Conservation (phyloP, 331 rosid genomes). For the Pyrus hybrid region DNA sequence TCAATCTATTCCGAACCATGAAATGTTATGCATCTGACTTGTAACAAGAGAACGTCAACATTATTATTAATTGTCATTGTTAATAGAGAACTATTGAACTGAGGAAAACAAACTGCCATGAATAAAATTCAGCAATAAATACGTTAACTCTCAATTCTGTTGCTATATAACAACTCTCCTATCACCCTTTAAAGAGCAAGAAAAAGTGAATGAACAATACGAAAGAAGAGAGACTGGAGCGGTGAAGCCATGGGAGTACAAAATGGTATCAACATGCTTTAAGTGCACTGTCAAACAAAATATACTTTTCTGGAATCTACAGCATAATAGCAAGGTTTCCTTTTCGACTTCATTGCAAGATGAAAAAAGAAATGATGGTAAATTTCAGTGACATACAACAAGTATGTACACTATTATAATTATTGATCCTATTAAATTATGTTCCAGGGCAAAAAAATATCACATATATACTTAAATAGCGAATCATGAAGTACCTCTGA, state of each 20-base stretch:
- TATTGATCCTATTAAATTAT: not conserved
- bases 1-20: not conserved
- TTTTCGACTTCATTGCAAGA: not conserved
- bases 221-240: not conserved
- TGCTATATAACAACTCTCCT: too few species aligned
- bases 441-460: not conserved
- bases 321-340: not conserved
- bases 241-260: not conserved
- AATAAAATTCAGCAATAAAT: not conserved
- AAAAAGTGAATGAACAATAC: too few species aligned
- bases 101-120: not conserved
- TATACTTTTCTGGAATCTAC: not conserved
- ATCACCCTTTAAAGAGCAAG: too few species aligned
- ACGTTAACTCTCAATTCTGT: not conserved
- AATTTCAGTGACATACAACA: too few species aligned
- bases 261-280: not conserved
- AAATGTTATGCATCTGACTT: not conserved
- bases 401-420: too few species aligned
- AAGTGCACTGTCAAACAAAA: not conserved
- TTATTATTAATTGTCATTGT: not conserved
- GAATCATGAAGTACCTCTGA: conserved; percentile 45
- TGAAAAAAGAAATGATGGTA: not conserved
- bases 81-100: not conserved
- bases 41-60: not conserved
- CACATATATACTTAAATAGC: conserved; percentile 4